Evolutionary conservation across 140 eudicot species (phyloP).

Genomic region (Oenanthe javanica): DNA sequence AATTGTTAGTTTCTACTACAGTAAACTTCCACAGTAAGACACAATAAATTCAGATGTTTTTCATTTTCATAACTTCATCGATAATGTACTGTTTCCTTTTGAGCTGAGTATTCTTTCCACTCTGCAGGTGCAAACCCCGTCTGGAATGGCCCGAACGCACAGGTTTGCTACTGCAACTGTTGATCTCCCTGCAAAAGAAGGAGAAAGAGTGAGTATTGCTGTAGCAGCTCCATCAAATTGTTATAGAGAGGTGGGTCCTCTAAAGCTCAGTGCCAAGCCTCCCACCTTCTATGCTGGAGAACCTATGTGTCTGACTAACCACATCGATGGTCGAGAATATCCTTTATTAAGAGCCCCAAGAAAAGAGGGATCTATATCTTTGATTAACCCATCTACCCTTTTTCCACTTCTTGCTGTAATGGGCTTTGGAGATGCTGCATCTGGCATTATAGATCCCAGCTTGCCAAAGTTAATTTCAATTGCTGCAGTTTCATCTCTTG

Average conservation of each 20-base stretch:
- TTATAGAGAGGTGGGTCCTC: conserved; percentile 78
- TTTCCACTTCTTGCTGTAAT: conserved; percentile 63
- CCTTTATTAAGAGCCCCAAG: conserved; percentile 71
- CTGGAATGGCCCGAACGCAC: conserved; percentile 89
- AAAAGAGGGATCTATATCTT: conserved; percentile 43
- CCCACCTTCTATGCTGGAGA: conserved; percentile 85
- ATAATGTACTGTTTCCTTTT: neutral
- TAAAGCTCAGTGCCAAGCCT: conserved; percentile 71
- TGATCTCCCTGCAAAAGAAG: conserved; percentile 91
- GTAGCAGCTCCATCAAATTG: conserved; percentile 84
- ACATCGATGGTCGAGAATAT: conserved; percentile 77
- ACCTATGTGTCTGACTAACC: conserved; percentile 87
- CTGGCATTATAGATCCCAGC: conserved; percentile 82
- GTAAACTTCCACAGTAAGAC: neutral
- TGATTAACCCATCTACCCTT: conserved; percentile 59
- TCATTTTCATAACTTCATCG: neutral
- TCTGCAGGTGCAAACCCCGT: conserved; percentile 84
- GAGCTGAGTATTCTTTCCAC: neutral
- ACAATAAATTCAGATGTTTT: neutral
- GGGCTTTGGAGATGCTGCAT: conserved; percentile 80
- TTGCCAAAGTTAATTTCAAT: conserved; percentile 66
- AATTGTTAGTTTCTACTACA: neutral
- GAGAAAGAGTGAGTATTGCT: conserved; percentile 92
- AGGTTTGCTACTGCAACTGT: conserved; percentile 94
- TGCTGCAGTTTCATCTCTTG: conserved; percentile 71